Base-by-base conservation (phyloP, 2,329 filamentous ascomycete species). In the Chaetomium sp. region DNA sequence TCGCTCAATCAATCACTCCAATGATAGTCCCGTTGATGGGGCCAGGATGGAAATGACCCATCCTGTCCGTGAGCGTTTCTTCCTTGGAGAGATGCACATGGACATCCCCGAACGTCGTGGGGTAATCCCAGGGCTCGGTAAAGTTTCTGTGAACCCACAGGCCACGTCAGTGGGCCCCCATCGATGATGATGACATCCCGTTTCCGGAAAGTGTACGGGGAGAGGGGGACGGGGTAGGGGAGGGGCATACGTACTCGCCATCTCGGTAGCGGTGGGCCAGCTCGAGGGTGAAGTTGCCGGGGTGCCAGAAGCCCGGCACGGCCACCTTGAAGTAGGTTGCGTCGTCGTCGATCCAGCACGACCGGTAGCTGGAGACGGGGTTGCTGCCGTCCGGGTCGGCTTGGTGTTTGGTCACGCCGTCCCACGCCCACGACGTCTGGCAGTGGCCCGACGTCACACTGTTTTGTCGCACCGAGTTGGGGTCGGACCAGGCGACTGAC, bases 381-480 rank as follows among this genome's bases (percentile, higher is more conserved):
- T 64, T 60, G 63, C 67, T 68, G 57, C 65, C 65, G 57, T 67
- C 68, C 19, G 12, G 21, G 51, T 45, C 57, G 21, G 57, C 57
- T 33, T 55, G 59, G 45, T 60, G 31, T 4, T 60, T 35, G 6
- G 68, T 66, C 25, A 62, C 60, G 10, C 72, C 70, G 55, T 73
- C 70, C 72, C 72, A 74, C 16, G 47, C 10, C 70, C 71, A 73
- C 7, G 61, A 47, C 19, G 67, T 70, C 31, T 62, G 35, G 63
- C 73, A 74, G 25, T n/a, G 23, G 64, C 69, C 70, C 1, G 68
- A 67, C 0, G 70, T 68, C 25, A 72, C 65, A 19, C 69, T 67
- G 69, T 74, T 74, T 53, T 74, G 65, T 27, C 51, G 57, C 49
- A 72, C 72, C 2, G 73, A 73, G 67, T 74, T 74, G 42, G 72